Evolutionary conservation across 164 flowering plant species (phyloP), one percentile per base, ranked within the genome.

Genomic region (Nymphaea thermarum): DNA sequence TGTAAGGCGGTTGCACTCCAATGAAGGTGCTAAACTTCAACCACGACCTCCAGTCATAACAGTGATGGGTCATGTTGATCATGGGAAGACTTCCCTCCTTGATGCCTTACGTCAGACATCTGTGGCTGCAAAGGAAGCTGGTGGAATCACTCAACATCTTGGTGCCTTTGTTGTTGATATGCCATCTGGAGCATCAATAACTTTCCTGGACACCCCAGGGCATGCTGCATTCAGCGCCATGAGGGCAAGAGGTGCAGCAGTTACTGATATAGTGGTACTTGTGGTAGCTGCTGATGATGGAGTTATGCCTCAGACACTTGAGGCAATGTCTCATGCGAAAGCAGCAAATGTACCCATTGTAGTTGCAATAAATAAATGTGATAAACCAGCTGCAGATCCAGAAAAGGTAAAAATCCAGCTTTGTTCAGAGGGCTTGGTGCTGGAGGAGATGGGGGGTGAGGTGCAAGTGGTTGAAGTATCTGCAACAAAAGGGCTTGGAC

Each of bases 281-380:
- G 98, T 93, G 59, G 98, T 90, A 16, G 96, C 98, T 67, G 96
- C 98, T 51, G 97, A 90, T 81, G 98, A 93, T 82, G 98, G 96
- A 18, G 96, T 93, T 63, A 89, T 87, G 96, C 98, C 98, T 43
- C 98, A 89, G 77, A 93, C 97, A 14, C 84, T 80, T 44, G 97
- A 91, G 79, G 97, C 97, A 70, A 82, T 94, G 73, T 36, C 83
- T 36, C 97, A 93, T 78, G 96, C 96, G n/a, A 87, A 84, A 70
- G 80, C 83, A 36, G 98, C 96, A n/a, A 78, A 81, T 43, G 98
- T 94, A 8, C 95, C 96, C 0, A 84, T 94, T 67, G 96, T 94
- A 42, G 95, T 91, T 79, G 98, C 98, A 5, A 82, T 89, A 43
- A 89, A 89, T 74, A 94, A 94, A 72, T 91, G 95, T 73, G 98